Evolutionary conservation across 345 rosid genomes (phyloP).

Genomic region (Acer negundo): DNA sequence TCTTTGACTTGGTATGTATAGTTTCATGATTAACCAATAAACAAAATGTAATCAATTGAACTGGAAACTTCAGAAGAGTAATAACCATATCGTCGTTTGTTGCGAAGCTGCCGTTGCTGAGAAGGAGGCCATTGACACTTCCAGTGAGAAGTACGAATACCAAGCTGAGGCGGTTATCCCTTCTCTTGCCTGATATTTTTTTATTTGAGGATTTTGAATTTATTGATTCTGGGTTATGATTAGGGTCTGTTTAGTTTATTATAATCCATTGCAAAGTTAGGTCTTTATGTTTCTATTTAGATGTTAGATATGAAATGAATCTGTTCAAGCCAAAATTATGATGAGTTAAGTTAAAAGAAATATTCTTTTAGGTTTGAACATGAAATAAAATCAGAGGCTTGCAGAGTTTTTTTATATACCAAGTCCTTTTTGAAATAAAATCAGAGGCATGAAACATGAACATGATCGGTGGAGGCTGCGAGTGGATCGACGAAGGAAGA

Average conservation of each 20-base stretch:
- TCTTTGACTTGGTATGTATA: no score
- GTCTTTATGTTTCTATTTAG: neutral
- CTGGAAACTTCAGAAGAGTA: constrained; percentile 61
- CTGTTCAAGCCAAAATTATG: neutral
- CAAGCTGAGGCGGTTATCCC: constrained; percentile 89
- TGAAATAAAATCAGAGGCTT: neutral
- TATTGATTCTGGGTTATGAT: neutral
- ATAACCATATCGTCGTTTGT: constrained; percentile 49
- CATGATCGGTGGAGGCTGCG: no score
- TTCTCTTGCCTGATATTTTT: constrained; percentile 8
- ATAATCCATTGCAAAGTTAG: neutral
- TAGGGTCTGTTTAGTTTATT: constrained; percentile 5
- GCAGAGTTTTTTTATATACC: neutral
- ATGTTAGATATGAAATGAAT: neutral
- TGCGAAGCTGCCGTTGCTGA: constrained; percentile 83
- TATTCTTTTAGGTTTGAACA: neutral
- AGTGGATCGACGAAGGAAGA: no score
- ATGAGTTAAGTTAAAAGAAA: neutral
- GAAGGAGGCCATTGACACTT: constrained; percentile 69
- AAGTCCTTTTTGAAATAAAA: neutral
- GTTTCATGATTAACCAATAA: no score
- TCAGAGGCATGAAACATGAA: no score
- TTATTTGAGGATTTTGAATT: no score
- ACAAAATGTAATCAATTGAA: constrained; percentile 21
- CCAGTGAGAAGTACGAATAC: constrained; percentile 93